Evolutionary conservation across 306 rosid species (phyloP).

Genomic region (Castanea mollissima): DNA sequence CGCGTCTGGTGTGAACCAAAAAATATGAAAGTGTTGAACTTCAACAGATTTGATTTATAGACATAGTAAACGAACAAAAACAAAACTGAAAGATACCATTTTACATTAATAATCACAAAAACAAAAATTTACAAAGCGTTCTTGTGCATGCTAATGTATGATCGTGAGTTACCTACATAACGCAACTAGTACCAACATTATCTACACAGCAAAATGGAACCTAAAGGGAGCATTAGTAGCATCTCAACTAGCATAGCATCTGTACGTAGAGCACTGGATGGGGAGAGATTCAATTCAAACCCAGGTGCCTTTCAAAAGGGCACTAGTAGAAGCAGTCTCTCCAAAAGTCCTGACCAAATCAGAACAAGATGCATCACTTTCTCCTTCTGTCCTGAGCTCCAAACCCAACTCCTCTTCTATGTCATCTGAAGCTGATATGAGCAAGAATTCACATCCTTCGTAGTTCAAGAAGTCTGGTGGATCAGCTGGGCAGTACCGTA

Average conservation of each 20-base stretch:
- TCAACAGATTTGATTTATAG: too few relatives aligned
- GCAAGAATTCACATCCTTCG: constrained; percentile 66
- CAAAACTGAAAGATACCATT: too few relatives aligned
- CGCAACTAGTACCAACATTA: background rate
- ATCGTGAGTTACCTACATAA: too few relatives aligned
- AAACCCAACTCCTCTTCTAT: constrained; percentile 55
- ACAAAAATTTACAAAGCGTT: too few relatives aligned
- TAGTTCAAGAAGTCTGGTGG: constrained; percentile 58
- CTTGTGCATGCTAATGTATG: too few relatives aligned
- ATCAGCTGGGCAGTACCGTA: constrained; percentile 26
- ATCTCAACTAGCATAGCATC: too few relatives aligned
- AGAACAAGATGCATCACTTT: constrained; percentile 32
- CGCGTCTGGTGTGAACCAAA: too few relatives aligned
- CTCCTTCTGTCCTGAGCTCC: constrained; percentile 32
- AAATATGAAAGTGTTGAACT: too few relatives aligned
- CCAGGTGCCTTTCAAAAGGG: constrained; percentile 60
- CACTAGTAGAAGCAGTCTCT: constrained; percentile 26
- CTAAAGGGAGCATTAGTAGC: background rate
- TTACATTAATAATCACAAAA: too few relatives aligned
- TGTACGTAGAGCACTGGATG: too few relatives aligned
- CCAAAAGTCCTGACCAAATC: constrained; percentile 58
- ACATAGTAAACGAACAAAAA: too few relatives aligned
- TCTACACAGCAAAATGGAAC: background rate
- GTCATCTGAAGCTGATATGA: constrained; percentile 52
- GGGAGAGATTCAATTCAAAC: constrained; percentile 18